Base-by-base conservation (phyloP, 768 basidiomycete species). In the Agrocybe praecox region DNA sequence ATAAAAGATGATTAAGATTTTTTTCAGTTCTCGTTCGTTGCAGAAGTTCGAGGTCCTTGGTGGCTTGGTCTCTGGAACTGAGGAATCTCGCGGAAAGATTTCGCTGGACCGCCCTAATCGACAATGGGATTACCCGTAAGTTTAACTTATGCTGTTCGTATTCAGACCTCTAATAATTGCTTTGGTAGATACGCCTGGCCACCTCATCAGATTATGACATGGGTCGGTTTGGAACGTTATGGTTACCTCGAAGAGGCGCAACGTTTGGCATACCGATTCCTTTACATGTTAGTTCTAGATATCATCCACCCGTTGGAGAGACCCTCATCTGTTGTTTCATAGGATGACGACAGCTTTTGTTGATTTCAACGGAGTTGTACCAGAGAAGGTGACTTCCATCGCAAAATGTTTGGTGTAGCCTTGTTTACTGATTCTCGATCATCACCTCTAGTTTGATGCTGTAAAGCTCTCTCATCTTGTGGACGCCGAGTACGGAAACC, bases 121-220 rank as follows among this genome's bases (percentile, higher is more conserved):
- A 60, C 96, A 99, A 69, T 99, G 96, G 97, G 96, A 96, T 70
- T 96, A 95, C 72, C 96, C 94, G 78, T 94, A 76, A 63, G 91
- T 86, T 33, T 53, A 49, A 60, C 49, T 51, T 48, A 50, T 56
- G 43, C 11, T 17, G n/a, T 46, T 50, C 23, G 26, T 42, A 17
- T 26, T 42, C 33, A n/a, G 50, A 46, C 21, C 42, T 57, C 53
- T 72, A 43, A 67, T 65, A 24, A 44, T 51, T 34, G 18, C 52
- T 29, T 6, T 48, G 55, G 33, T 61, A 88, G 87, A 63, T 90
- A 90, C 65, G 89, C 89, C 61, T 91, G 88, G 92, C 92, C 92
- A n/a, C 92, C 95, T 48, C 95, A 98, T 72, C 96, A 98, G 72
- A 97, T 98, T 68, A 98, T 98, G 92, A 78, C 90, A 1, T 99